Evolutionary conservation across 2,329 filamentous ascomycete species (phyloP), one percentile per base, ranked within the genome.

Genomic region (Dothiorella sarmentorum): DNA sequence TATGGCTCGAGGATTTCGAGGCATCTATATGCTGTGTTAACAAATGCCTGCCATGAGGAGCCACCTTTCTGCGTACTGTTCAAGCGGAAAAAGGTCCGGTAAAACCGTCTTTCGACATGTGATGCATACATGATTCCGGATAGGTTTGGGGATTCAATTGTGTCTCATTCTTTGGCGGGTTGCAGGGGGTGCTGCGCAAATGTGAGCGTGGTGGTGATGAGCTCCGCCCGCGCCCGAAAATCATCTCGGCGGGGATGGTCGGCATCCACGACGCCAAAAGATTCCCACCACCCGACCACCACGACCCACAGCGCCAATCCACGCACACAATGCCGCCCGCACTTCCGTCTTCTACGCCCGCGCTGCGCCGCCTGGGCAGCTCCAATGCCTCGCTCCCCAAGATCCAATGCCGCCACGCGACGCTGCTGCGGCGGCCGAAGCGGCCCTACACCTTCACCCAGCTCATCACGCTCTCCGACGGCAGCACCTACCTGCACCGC

Each of bases 361-460:
- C 67, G 61, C 71, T 67, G 18, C 65, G 71, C 6, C 69, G 69
- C 63, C 61, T 63, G 22, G 67, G 72, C 24, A 68, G 70, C 33
- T 63, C 61, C 44, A 40, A 60, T 59, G 15, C 64, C 63, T 22
- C 61, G 20, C 52, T 58, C 35, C 43, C 56, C 29, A 56, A 53
- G 33, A 61, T 47, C 51, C 88, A 92, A 77, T 80, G 85, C 71
- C 87, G 91, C 61, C 85, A 91, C 71, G 94, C 94, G 55, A 91
- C 89, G 22, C 88, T 96, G 63, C 84, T 97, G 70, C 83, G 83
- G 62, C 90, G 94, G 15, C 91, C 91, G n/a, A 89, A 91, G 69
- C 85, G 92, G 5, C 93, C 94, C 40, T 97, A 97, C 81, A 90
- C 88, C 65, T 97, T 97, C 81, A 97, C 93, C n/a, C 94, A 99